Percentiles rank a stretch among this genome's conserved stretches.
Evolutionary conservation across 768 basidiomycete species (phyloP).

Genomic region (Pleurotus tuoliensis): DNA sequence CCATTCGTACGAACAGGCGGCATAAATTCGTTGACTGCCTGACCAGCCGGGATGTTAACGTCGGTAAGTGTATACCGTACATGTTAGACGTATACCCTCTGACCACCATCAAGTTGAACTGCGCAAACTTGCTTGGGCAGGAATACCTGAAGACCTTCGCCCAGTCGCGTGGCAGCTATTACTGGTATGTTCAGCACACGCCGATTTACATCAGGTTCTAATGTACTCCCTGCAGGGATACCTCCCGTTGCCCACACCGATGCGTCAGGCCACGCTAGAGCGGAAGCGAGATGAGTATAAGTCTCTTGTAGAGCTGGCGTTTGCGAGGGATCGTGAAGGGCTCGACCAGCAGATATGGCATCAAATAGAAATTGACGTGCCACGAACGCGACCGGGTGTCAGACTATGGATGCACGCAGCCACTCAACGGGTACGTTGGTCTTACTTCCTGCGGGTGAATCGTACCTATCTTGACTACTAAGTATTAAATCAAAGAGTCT

Average conservation of each 20-base stretch:
- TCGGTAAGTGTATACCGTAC: constrained; percentile 46
- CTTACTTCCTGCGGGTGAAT: background rate
- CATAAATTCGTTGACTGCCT: constrained; percentile 83
- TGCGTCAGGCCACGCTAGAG: constrained; percentile 72
- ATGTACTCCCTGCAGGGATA: constrained; percentile 65
- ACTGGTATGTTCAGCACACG: constrained; percentile 52
- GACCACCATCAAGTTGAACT: constrained; percentile 57
- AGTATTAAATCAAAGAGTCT: constrained; percentile 55
- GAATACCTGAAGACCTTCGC: constrained; percentile 82
- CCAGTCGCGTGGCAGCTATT: constrained; percentile 94
- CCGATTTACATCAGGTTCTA: constrained; percentile 5
- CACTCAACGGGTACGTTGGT: constrained; percentile 77
- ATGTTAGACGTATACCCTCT: background rate
- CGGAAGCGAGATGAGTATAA: constrained; percentile 92
- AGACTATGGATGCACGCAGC: constrained; percentile 85
- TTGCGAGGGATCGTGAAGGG: constrained; percentile 78
- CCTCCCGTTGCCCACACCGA: constrained; percentile 76
- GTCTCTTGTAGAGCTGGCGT: constrained; percentile 85
- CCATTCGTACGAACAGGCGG: constrained; percentile 73
- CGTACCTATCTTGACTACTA: constrained; percentile 12
- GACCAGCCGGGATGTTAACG: constrained; percentile 72
- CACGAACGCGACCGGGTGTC: constrained; percentile 89
- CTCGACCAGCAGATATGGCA: constrained; percentile 99
- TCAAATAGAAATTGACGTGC: constrained; percentile 98
- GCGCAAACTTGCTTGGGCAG: constrained; percentile 91